These are phyloP conservation scores for Pythium sp. DNA, from an alignment of 352 stramenopile species.

Conservation along the genomic window DNA sequence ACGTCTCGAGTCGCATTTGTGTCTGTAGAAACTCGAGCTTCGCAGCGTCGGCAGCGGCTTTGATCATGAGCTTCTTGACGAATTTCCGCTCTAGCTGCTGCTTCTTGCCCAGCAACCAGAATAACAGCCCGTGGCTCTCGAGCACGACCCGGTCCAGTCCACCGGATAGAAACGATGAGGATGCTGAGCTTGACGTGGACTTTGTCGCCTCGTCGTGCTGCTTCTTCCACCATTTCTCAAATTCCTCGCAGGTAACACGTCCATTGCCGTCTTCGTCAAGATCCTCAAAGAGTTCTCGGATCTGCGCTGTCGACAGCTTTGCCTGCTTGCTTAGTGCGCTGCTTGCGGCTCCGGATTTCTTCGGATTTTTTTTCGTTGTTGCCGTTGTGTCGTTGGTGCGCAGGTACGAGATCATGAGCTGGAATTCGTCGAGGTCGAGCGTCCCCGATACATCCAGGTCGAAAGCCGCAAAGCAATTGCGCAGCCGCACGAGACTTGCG, in stretches of 20 bases:
- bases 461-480: constrained; percentile 44
- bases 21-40: constrained; percentile 25
- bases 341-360: constrained; percentile 6
- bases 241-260: constrained; percentile 30
- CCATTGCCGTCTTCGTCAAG: constrained; percentile 33
- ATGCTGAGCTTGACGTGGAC: constrained; percentile 28
- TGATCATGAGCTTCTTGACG: constrained; percentile 46
- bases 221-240: constrained; percentile 38
- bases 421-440: constrained; percentile 47
- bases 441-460: constrained; percentile 45
- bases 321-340: constrained; percentile 9
- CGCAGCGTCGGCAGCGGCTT: constrained; percentile 26
- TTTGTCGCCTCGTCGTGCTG: constrained; percentile 11
- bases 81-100: constrained; percentile 48
- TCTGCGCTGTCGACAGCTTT: constrained; percentile 31
- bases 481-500: constrained; percentile 22
- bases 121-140: constrained; percentile 40
- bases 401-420: constrained; percentile 48
- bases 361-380: constrained; percentile 18
- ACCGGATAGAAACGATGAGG: constrained; percentile 28
- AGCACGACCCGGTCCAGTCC: constrained; percentile 36
- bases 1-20: constrained; percentile 9
- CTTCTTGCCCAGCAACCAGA: constrained; percentile 44
- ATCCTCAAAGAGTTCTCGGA: constrained; percentile 36
- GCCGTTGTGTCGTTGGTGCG: constrained; percentile 6